These are phyloP conservation scores for Fusarium verrucosum DNA, from an alignment of 2,329 filamentous ascomycete species.

Conservation along the genomic window DNA sequence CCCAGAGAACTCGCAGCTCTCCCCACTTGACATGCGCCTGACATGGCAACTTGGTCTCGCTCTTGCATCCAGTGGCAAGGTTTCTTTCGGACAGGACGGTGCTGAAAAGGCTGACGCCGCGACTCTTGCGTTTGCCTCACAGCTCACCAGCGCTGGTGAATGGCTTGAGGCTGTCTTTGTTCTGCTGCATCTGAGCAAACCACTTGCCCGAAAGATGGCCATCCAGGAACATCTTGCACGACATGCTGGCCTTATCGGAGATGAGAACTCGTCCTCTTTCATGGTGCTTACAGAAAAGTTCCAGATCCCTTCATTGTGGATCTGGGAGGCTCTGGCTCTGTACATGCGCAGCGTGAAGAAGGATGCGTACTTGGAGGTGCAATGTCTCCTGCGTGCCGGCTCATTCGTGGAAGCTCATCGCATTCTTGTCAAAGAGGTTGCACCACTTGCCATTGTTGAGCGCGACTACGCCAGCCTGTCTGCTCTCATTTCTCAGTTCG, in stretches of 20 bases:
- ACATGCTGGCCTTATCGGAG: slow-evolving; percentile 73
- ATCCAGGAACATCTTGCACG: slow-evolving; percentile 78
- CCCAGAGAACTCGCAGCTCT: slow-evolving; percentile 79
- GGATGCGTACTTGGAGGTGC: slow-evolving; percentile 75
- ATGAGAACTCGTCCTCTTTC: slow-evolving; percentile 65
- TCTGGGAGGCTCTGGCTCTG: slow-evolving; percentile 87
- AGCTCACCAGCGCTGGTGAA: slow-evolving; percentile 70
- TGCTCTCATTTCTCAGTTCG: slow-evolving; percentile 76
- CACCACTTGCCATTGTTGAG: slow-evolving; percentile 82
- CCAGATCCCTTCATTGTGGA: slow-evolving; percentile 78
- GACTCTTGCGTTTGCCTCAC: slow-evolving; percentile 71
- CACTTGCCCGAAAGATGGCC: slow-evolving; percentile 69
- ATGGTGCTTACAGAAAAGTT: slow-evolving; percentile 69
- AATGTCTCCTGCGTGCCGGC: slow-evolving; percentile 80
- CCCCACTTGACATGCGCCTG: slow-evolving; percentile 77
- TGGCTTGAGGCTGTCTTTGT: slow-evolving; percentile 80
- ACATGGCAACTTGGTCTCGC: slow-evolving; percentile 86
- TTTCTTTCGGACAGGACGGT: slow-evolving; percentile 63
- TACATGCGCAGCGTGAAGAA: slow-evolving; percentile 78
- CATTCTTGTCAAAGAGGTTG: slow-evolving; percentile 82
- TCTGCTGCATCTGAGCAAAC: slow-evolving; percentile 75
- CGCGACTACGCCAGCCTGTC: slow-evolving; percentile 78
- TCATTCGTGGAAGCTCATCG: slow-evolving; percentile 84
- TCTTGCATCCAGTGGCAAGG: slow-evolving; percentile 61
- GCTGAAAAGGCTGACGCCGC: slow-evolving; percentile 71